Evolutionary conservation across 208 protist species (phyloP).

Genomic region (Acanthamoeba sp.): DNA sequence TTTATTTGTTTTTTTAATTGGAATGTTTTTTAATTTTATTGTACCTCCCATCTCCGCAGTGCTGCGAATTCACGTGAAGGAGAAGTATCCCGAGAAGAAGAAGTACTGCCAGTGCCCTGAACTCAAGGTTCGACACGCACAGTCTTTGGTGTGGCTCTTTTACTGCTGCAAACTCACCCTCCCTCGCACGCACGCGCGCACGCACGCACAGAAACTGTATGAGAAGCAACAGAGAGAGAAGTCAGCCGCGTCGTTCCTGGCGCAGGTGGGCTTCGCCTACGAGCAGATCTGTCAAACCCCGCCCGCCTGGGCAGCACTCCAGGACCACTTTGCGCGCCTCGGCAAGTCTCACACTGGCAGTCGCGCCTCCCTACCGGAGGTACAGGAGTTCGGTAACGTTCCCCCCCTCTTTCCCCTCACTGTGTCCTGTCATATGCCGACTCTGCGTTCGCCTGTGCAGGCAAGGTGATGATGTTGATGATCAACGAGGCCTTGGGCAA

Average conservation of each 20-base stretch:
- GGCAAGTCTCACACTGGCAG: background rate
- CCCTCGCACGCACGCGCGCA: too few relatives aligned
- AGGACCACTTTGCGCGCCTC: background rate
- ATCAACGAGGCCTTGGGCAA: conserved; percentile 49
- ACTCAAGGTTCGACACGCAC: too few relatives aligned
- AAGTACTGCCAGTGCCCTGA: conserved; percentile 40
- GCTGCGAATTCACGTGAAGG: conserved; percentile 40
- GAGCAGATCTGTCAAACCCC: background rate
- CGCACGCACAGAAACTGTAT: conserved; percentile 25
- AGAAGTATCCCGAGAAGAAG: conserved; percentile 55
- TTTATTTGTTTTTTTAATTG: too few relatives aligned
- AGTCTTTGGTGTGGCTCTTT: too few relatives aligned
- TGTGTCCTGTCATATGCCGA: background rate
- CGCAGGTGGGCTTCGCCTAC: background rate
- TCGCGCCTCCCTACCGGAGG: background rate
- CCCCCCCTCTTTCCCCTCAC: background rate
- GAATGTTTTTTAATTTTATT: too few relatives aligned
- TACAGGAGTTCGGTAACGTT: background rate
- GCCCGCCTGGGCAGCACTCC: background rate
- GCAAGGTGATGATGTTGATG: conserved; percentile 12
- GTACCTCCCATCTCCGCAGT: background rate
- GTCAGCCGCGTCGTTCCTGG: background rate
- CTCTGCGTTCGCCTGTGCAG: background rate
- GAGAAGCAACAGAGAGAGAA: conserved; percentile 1
- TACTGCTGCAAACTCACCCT: too few relatives aligned